phyloP scores from a whole-genome alignment of 2,329 filamentous ascomycete species.

The Neonectria punicea region DNA sequence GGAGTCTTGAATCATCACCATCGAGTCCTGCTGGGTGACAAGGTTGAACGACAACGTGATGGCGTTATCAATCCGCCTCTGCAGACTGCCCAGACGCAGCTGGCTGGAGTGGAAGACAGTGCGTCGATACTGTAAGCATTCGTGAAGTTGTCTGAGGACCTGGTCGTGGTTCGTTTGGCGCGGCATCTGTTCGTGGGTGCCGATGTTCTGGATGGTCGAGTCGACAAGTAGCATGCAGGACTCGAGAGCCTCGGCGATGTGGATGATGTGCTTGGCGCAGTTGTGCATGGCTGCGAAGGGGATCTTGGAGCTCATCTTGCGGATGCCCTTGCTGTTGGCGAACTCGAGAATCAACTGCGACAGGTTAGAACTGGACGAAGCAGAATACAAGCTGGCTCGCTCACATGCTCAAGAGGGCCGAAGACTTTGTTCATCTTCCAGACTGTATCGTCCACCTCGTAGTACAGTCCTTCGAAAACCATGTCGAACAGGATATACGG shows the following conservation, averaged over 20 bases:
- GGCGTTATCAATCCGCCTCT: slow-evolving; percentile 49
- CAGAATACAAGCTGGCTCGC: not conserved
- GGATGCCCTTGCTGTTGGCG: slow-evolving; percentile 36
- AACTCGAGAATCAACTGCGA: slow-evolving; percentile 41
- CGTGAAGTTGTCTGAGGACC: slow-evolving; percentile 40
- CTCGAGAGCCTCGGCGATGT: slow-evolving; percentile 44
- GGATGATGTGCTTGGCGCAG: slow-evolving; percentile 45
- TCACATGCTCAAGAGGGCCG: slow-evolving; percentile 43
- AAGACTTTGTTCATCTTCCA: slow-evolving; percentile 47
- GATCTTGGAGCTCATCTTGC: slow-evolving; percentile 41
- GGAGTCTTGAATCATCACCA: slow-evolving; percentile 48
- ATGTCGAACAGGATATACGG: slow-evolving; percentile 46
- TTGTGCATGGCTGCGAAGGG: slow-evolving; percentile 45
- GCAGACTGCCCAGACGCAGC: slow-evolving; percentile 47
- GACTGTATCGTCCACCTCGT: slow-evolving; percentile 42
- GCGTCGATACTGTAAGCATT: slow-evolving; percentile 45
- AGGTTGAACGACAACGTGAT: slow-evolving; percentile 51
- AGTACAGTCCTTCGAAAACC: slow-evolving; percentile 42
- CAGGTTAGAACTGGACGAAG: slow-evolving; percentile 3
- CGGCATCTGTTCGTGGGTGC: slow-evolving; percentile 16
- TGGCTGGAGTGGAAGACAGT: slow-evolving; percentile 50
- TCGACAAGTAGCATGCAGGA: slow-evolving; percentile 42
- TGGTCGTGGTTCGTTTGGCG: slow-evolving; percentile 14
- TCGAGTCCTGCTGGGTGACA: slow-evolving; percentile 50
- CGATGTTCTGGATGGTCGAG: slow-evolving; percentile 28